Evolutionary conservation across 2,329 filamentous ascomycete species (phyloP).

Genomic region (Herpotrichia juniperi): DNA sequence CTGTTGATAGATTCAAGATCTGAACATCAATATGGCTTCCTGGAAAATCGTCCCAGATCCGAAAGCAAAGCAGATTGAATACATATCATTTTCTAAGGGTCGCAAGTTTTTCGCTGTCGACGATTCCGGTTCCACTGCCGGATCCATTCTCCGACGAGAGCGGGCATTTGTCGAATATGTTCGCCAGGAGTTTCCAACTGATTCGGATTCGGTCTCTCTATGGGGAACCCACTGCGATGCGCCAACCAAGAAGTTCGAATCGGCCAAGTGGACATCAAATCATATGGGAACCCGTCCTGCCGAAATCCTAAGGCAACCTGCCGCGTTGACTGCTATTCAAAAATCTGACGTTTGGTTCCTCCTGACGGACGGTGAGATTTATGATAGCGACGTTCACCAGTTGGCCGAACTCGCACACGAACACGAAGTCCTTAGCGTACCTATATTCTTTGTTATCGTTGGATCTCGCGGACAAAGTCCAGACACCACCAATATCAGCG

Average conservation of each 20-base stretch:
- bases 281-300: slow-evolving; percentile 26
- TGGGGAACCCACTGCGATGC: slow-evolving; percentile 27
- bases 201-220: slow-evolving; percentile 20
- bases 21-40: slow-evolving; percentile 6
- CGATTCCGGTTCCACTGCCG: slow-evolving; percentile 35
- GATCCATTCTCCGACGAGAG: slow-evolving; percentile 22
- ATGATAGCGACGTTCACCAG: slow-evolving; percentile 20
- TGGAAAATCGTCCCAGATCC: slow-evolving; percentile 13
- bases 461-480: slow-evolving; percentile 22
- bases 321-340: slow-evolving; percentile 23
- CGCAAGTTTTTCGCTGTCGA: slow-evolving; percentile 41
- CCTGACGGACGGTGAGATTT: slow-evolving; percentile 39
- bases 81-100: slow-evolving; percentile 8
- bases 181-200: slow-evolving; percentile 9
- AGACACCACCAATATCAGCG: slow-evolving; percentile 33
- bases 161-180: slow-evolving; percentile 24
- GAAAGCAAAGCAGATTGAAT: not conserved
- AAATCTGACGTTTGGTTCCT: slow-evolving; percentile 38
- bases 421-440: slow-evolving; percentile 22
- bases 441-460: slow-evolving; percentile 32
- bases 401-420: slow-evolving; percentile 27
- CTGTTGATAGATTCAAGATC: too few relatives aligned
- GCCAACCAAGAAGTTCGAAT: slow-evolving; percentile 15
- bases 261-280: slow-evolving; percentile 16
- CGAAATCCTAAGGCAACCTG: slow-evolving; percentile 22